Evolutionary conservation across 768 basidiomycete species (phyloP), one percentile per base, ranked within the genome.

Genomic region (Tylopilus sp.): DNA sequence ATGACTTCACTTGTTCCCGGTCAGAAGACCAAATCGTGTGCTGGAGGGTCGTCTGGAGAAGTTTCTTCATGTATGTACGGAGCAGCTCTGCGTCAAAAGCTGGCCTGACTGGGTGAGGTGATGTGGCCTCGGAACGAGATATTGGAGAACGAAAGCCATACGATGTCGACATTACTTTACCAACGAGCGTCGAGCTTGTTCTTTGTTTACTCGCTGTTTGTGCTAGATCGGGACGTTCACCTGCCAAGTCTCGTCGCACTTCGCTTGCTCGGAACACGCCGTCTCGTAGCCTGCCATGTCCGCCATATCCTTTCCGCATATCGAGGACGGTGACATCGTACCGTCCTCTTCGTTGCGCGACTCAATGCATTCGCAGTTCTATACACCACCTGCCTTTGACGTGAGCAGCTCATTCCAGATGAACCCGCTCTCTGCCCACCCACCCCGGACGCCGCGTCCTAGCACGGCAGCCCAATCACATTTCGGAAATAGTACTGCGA

Each of bases 31-130:
- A 93, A 10, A 77, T 63, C 48, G 75, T 77, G 45, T 70, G 75
- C 50, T 85, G 79, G 36, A 93, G 75, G 2, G 83, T 88, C 5
- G 83, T 78, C 52, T 83, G 76, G 48, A 92, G 73, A 46, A 92
- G 79, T 62, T 86, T 86, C 76, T 88, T 91, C 70, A 89, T 88
- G 71, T 93, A 93, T 20, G 80, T 74, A 55, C 82, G 84, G 50
- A 92, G 76, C 25, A 82, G 71, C 48, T 88, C 88, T 1, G 80
- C 66, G 66, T 92, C 90, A 67, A 93, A 93, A 46, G 65, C 61
- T 51, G 73, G 72, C 43, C 80, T 79, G 44, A 76, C 74, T 10
- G 77, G 60, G 5, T 61, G 56, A 23, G 68, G 61, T 4, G 78
- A 86, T 6, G 83, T 66, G 40, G 82, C 80, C 53, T 79, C 72